A percentile compares a stretch with the other conserved stretches of the same genome.
phyloP scores from a whole-genome alignment of 129 eudicot species.

The Kitagawia praeruptora region DNA sequence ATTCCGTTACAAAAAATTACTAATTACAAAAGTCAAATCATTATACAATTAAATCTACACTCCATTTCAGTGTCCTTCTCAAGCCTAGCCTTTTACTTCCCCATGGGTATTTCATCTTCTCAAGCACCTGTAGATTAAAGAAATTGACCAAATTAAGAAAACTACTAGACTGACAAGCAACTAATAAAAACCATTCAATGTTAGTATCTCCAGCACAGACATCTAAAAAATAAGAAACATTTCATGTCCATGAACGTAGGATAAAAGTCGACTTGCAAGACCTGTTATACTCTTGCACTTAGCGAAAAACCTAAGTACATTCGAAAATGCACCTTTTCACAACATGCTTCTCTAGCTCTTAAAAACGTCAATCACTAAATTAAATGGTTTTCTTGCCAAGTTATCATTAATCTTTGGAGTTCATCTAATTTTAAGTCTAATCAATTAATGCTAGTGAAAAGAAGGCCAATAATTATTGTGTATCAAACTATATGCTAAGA shows the following conservation, averaged over 20 bases:
- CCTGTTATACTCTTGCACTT: not conserved
- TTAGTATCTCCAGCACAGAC: not conserved
- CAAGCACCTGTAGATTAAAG: constrained; percentile 35
- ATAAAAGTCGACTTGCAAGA: not conserved
- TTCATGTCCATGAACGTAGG: not conserved
- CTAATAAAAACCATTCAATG: not conserved
- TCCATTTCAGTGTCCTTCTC: no score
- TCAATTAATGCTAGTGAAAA: not conserved
- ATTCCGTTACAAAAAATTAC: no score
- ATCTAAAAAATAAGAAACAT: not conserved
- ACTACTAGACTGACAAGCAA: not conserved
- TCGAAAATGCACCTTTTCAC: not conserved
- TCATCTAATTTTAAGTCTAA: not conserved
- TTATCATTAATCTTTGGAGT: no score
- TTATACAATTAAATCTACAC: no score
- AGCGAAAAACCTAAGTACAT: not conserved
- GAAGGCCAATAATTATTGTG: not conserved
- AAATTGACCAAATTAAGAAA: not conserved
- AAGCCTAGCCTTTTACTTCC: constrained; percentile 50
- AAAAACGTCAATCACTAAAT: not conserved
- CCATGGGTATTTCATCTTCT: constrained; percentile 44
- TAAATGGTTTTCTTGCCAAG: not conserved
- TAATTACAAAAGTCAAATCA: no score
- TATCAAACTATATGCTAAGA: no score
- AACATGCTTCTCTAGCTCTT: not conserved